These are phyloP conservation scores for Aspergillus sp. DNA, from an alignment of 2,329 filamentous ascomycete genomes.

Conservation along the genomic window DNA sequence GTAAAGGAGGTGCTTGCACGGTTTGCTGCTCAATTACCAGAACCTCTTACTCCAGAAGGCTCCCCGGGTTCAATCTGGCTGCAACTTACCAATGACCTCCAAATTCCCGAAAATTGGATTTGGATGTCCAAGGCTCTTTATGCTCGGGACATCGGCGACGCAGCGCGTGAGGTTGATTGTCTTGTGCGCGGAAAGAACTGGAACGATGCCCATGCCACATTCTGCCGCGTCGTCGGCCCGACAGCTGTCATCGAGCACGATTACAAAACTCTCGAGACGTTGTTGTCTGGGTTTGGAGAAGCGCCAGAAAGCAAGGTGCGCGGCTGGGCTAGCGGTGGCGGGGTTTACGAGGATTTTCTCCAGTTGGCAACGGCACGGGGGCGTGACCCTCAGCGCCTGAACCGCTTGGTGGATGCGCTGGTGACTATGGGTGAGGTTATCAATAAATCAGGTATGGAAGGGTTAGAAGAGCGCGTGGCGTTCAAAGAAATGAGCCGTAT, in stretches of 20 bases:
- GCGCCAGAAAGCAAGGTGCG: slow-evolving; percentile 61
- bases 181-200: slow-evolving; percentile 76
- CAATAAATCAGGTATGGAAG: slow-evolving; percentile 53
- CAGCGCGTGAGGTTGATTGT: slow-evolving; percentile 71
- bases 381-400: slow-evolving; percentile 43
- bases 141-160: slow-evolving; percentile 71
- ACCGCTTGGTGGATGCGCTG: slow-evolving; percentile 50
- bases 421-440: slow-evolving; percentile 41
- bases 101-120: slow-evolving; percentile 75
- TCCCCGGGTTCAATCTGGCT: slow-evolving; percentile 51
- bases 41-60: slow-evolving; percentile 53
- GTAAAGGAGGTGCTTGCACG: slow-evolving; percentile 73
- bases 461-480: slow-evolving; percentile 66
- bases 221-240: slow-evolving; percentile 79
- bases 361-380: slow-evolving; percentile 46
- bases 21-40: slow-evolving; percentile 65
- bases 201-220: slow-evolving; percentile 79
- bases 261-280: slow-evolving; percentile 65
- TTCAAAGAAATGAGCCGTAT: slow-evolving; percentile 78
- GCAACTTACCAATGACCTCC: slow-evolving; percentile 63
- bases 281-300: slow-evolving; percentile 70
- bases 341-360: slow-evolving; percentile 70
- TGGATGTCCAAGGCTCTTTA: slow-evolving; percentile 84
- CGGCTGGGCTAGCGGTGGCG: slow-evolving; percentile 77
- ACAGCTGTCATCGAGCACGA: slow-evolving; percentile 78